These are phyloP conservation scores for Neophaeococcomyces mojaviensis DNA, from an alignment of 2,329 filamentous ascomycete species.

Conservation along the genomic window DNA sequence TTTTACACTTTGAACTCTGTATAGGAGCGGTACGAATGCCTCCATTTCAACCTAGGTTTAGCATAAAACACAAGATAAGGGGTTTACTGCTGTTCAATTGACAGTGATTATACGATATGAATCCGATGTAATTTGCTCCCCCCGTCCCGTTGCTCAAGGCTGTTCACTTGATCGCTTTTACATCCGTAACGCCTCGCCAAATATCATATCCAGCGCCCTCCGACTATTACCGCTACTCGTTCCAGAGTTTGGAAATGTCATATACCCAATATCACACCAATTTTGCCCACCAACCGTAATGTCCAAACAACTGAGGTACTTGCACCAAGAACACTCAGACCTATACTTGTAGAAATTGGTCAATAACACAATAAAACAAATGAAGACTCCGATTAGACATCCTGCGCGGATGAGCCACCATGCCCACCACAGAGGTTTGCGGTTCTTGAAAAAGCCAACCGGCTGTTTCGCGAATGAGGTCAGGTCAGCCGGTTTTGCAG, in stretches of 20 bases:
- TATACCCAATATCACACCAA: constrained; percentile 36
- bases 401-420: constrained; percentile 88
- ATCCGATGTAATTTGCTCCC: too few species aligned
- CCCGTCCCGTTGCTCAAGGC: too few species aligned
- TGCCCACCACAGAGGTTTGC: constrained; percentile 91
- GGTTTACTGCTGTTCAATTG: too few species aligned
- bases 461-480: constrained; percentile 43
- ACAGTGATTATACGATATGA: too few species aligned
- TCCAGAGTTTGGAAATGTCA: constrained; percentile 21
- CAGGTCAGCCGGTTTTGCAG: constrained; percentile 48
- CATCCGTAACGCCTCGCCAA: background rate
- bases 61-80: too few species aligned
- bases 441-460: constrained; percentile 76
- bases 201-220: constrained; percentile 5
- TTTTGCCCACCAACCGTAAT: constrained; percentile 28
- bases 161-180: too few species aligned
- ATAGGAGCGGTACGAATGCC: too few species aligned
- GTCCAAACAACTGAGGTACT: constrained; percentile 81
- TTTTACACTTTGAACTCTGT: too few species aligned
- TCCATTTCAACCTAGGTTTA: too few species aligned
- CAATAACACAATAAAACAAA: constrained; percentile 78
- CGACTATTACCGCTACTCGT: background rate
- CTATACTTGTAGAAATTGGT: constrained; percentile 83
- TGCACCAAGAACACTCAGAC: constrained; percentile 81
- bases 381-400: constrained; percentile 68